Percentiles rank a stretch among this genome's conserved stretches.
Evolutionary conservation across 352 stramenopile genomes (phyloP).

Genomic region (Aphanomyces invadans): DNA sequence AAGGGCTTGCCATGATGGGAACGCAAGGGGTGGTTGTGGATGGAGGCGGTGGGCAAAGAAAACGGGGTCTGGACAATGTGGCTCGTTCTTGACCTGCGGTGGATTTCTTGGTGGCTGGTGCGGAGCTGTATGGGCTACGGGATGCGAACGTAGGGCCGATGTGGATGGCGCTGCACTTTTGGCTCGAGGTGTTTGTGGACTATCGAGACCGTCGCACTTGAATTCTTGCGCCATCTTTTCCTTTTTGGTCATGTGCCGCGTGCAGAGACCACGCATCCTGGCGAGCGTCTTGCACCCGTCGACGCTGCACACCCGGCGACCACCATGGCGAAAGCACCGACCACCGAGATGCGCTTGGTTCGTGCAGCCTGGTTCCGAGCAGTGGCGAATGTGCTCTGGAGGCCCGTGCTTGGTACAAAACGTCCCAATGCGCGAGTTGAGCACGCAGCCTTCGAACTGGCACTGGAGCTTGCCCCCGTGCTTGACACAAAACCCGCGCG

Average conservation of each 20-base stretch:
- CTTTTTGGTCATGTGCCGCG: not conserved
- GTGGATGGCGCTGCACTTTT: too few species aligned
- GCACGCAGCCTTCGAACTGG: not conserved
- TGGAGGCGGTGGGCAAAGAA: too few species aligned
- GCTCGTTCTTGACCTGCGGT: too few species aligned
- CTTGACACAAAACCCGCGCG: slow-evolving; percentile 9
- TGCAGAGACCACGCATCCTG: slow-evolving; percentile 2
- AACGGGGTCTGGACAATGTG: too few species aligned
- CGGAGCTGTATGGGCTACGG: not conserved
- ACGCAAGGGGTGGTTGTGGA: too few species aligned
- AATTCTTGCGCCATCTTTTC: not conserved
- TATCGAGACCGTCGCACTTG: too few species aligned
- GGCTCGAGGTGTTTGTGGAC: too few species aligned
- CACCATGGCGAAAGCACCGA: slow-evolving; percentile 13
- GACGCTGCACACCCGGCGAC: slow-evolving; percentile 11
- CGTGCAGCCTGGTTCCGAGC: not conserved
- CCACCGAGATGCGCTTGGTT: not conserved
- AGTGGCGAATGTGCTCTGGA: not conserved
- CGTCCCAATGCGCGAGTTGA: not conserved
- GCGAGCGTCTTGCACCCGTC: slow-evolving; percentile 9
- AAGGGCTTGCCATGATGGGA: too few species aligned
- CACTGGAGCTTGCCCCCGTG: slow-evolving; percentile 20
- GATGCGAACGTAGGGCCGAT: not conserved
- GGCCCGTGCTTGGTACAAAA: slow-evolving; percentile 3
- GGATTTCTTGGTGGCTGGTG: too few species aligned